Conservation (phyloP, 345 rosid species). For the Pistacia integerrima region DNA sequence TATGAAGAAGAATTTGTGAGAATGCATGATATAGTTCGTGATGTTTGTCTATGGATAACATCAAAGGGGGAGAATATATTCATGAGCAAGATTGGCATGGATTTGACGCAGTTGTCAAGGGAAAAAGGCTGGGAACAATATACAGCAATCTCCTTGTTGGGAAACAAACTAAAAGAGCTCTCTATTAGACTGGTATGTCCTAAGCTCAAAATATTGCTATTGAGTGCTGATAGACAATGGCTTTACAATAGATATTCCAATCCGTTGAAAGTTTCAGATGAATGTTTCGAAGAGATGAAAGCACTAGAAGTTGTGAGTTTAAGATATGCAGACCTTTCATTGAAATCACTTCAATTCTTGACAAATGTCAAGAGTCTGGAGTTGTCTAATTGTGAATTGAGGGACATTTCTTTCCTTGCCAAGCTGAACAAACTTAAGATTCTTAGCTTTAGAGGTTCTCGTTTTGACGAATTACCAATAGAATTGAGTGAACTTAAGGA, state of each 20-base stretch:
- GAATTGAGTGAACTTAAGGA: too few relatives aligned
- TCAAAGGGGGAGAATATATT: not conserved
- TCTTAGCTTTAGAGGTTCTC: too few relatives aligned
- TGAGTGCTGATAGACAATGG: not conserved
- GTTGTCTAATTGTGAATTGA: too few relatives aligned
- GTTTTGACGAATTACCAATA: too few relatives aligned
- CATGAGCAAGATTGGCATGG: not conserved
- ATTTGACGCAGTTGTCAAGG: not conserved
- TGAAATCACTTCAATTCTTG: too few relatives aligned
- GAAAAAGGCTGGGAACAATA: too few relatives aligned
- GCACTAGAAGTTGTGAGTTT: not conserved
- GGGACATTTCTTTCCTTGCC: too few relatives aligned
- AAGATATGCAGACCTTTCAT: too few relatives aligned
- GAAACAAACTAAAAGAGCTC: not conserved
- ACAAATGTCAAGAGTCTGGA: too few relatives aligned
- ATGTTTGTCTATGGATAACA: not conserved
- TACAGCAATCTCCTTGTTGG: not conserved
- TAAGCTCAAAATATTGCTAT: slow-evolving; percentile 6
- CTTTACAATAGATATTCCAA: too few relatives aligned
- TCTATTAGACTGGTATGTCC: not conserved
- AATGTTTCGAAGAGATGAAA: not conserved
- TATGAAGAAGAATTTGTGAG: not conserved
- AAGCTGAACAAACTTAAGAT: too few relatives aligned
- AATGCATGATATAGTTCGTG: slow-evolving; percentile 3
- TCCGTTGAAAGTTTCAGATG: not conserved